Percentiles rank a stretch among this genome's conserved stretches.
Conservation (phyloP, 2,329 filamentous ascomycete genomes). For the Cladosporium sp. region DNA sequence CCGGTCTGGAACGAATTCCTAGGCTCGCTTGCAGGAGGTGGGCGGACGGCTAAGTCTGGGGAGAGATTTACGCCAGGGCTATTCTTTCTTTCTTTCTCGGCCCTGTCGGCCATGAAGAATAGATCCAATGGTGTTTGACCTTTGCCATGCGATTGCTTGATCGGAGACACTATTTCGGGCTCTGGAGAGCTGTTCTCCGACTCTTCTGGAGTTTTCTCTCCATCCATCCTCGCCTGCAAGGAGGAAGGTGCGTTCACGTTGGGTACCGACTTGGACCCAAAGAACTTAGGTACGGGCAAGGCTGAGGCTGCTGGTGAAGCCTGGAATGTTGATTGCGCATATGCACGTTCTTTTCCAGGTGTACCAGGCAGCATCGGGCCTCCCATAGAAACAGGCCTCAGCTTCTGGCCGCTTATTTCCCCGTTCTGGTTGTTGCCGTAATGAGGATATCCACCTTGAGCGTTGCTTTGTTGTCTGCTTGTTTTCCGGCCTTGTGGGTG, state of each 20-base stretch:
- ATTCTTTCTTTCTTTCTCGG: constrained; percentile 63
- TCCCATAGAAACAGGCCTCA: constrained; percentile 40
- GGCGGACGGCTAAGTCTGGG: constrained; percentile 41
- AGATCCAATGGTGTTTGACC: constrained; percentile 79
- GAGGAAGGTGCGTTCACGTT: constrained; percentile 53
- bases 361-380: constrained; percentile 37
- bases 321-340: constrained; percentile 92
- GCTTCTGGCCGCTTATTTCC: constrained; percentile 26
- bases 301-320: constrained; percentile 88
- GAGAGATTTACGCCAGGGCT: constrained; percentile 53
- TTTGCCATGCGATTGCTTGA: constrained; percentile 37
- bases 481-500: neutral
- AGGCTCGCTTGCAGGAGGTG: constrained; percentile 20
- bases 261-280: constrained; percentile 65
- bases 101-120: constrained; percentile 82
- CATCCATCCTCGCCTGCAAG: constrained; percentile 42
- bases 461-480: neutral
- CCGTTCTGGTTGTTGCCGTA: constrained; percentile 19
- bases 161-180: constrained; percentile 40
- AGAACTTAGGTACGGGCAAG: constrained; percentile 85
- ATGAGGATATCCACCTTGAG: constrained; percentile 7
- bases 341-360: constrained; percentile 54
- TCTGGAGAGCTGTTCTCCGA: constrained; percentile 51
- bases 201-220: constrained; percentile 37
- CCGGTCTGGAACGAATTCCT: constrained; percentile 26